Evolutionary conservation across 345 rosid genomes (phyloP).

Genomic region (Moringa oleifera): DNA sequence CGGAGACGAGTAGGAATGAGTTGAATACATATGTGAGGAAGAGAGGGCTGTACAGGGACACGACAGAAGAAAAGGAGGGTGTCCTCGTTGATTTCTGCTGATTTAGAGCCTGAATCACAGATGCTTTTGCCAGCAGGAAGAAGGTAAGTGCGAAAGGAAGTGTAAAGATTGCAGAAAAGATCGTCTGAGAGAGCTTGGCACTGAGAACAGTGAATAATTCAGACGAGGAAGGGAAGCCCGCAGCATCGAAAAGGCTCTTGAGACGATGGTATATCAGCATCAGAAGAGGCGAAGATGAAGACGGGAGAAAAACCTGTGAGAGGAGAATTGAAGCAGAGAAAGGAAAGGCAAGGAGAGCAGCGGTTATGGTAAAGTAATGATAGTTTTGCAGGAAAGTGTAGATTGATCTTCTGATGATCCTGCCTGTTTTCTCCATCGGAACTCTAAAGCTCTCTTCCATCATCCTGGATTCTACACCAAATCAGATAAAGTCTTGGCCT

Average conservation of each 20-base stretch:
- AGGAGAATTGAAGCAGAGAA: conserved; percentile 54
- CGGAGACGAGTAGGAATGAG: conserved; percentile 49
- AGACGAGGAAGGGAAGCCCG: conserved; percentile 60
- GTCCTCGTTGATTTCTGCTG: conserved; percentile 15
- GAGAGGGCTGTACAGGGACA: conserved; percentile 44
- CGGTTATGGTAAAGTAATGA: conserved; percentile 45
- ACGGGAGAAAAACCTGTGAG: conserved; percentile 38
- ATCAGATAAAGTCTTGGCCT: background rate
- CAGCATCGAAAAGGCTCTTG: conserved; percentile 43
- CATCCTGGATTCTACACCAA: background rate
- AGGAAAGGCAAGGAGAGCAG: conserved; percentile 54
- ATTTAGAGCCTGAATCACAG: conserved; percentile 30
- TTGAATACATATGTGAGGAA: conserved; percentile 44
- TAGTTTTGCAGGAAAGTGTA: conserved; percentile 55
- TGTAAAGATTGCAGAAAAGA: conserved; percentile 46
- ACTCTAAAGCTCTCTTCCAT: conserved; percentile 19
- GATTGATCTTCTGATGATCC: conserved; percentile 63
- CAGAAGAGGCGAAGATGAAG: conserved; percentile 26
- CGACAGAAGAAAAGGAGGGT: conserved; percentile 30
- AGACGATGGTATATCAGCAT: conserved; percentile 32
- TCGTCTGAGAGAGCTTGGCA: conserved; percentile 72
- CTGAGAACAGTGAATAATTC: conserved; percentile 45
- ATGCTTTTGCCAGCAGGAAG: conserved; percentile 66
- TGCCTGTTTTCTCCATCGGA: conserved; percentile 46
- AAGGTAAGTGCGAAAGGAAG: conserved; percentile 76